A percentile compares a stretch with the other conserved stretches of the same genome.
These are phyloP conservation scores for Chalciporus chontae DNA, from an alignment of 768 basidiomycete genomes.

Conservation along the genomic window DNA sequence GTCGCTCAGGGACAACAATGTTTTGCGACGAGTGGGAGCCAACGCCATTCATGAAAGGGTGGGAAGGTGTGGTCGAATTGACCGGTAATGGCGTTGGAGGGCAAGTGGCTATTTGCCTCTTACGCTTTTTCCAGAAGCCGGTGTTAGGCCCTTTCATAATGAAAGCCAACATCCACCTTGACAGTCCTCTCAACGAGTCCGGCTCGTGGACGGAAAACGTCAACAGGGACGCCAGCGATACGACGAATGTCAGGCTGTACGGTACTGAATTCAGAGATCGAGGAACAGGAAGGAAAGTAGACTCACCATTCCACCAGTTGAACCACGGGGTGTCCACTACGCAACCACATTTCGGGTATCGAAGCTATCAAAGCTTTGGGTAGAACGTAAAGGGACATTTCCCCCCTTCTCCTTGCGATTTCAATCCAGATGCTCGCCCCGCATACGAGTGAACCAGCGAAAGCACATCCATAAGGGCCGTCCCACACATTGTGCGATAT, in stretches of 20 bases:
- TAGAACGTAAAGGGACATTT: conserved; percentile 78
- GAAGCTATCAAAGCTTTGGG: conserved; percentile 65
- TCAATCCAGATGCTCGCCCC: conserved; percentile 80
- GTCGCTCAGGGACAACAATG: neutral
- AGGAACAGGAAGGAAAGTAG: neutral
- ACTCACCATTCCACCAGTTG: conserved; percentile 54
- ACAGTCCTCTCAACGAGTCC: conserved; percentile 65
- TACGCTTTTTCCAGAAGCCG: conserved; percentile 47
- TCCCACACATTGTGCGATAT: conserved; percentile 81
- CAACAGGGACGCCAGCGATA: conserved; percentile 63
- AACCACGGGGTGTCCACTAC: conserved; percentile 38
- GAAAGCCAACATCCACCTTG: conserved; percentile 68
- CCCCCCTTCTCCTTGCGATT: conserved; percentile 64
- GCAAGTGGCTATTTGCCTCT: conserved; percentile 9
- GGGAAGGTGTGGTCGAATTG: neutral
- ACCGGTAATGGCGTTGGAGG: conserved; percentile 9
- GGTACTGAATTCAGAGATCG: conserved; percentile 10
- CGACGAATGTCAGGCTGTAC: conserved; percentile 51
- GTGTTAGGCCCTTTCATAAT: conserved; percentile 58
- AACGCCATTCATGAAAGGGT: neutral
- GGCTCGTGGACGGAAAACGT: conserved; percentile 62
- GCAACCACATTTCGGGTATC: conserved; percentile 53
- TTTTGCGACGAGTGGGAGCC: neutral
- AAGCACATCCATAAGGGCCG: conserved; percentile 64
- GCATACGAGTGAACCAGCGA: conserved; percentile 66